Conservation (phyloP, 805 yeast genomes). For the Candida pseudoglaebosa region DNA sequence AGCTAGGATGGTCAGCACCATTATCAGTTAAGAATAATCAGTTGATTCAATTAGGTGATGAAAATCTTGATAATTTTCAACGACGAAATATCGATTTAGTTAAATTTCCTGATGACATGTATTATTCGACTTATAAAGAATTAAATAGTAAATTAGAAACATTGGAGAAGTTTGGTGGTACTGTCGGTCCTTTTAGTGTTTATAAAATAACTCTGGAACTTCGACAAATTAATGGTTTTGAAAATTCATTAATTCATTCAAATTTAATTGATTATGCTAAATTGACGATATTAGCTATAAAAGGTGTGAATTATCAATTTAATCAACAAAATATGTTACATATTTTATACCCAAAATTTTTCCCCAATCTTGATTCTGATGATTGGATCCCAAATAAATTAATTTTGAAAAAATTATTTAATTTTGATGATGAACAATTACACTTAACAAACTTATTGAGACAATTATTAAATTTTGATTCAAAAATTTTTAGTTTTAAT, state of each 20-base stretch:
- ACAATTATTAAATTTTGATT: constrained; percentile 15
- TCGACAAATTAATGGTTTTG: constrained; percentile 1
- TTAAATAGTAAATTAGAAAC: constrained; percentile 35
- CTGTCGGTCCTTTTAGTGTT: constrained; percentile 24
- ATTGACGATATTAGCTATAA: constrained; percentile 38
- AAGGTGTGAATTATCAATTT: constrained; percentile 33
- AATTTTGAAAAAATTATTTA: constrained; percentile 7
- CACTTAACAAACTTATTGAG: constrained; percentile 19
- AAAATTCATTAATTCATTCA: constrained; percentile 30
- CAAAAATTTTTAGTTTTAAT: constrained; percentile 22
- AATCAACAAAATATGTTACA: constrained; percentile 42
- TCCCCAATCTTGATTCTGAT: constrained; percentile 39
- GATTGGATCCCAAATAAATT: constrained; percentile 32
- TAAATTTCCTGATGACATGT: constrained; percentile 30
- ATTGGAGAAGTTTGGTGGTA: constrained; percentile 19
- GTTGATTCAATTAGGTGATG: constrained; percentile 16
- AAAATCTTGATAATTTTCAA: constrained; percentile 31
- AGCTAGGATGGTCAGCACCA: constrained; percentile 44
- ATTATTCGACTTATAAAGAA: constrained; percentile 35
- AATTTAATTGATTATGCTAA: constrained; percentile 34
- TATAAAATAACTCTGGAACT: constrained; percentile 8
- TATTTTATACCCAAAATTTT: constrained; percentile 41
- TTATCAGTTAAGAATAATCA: constrained; percentile 23
- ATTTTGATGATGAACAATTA: constrained; percentile 7
- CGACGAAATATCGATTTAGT: constrained; percentile 45